Evolutionary conservation across 768 basidiomycete species (phyloP), one percentile per base, ranked within the genome.

Genomic region (Tephrocybe sp.): DNA sequence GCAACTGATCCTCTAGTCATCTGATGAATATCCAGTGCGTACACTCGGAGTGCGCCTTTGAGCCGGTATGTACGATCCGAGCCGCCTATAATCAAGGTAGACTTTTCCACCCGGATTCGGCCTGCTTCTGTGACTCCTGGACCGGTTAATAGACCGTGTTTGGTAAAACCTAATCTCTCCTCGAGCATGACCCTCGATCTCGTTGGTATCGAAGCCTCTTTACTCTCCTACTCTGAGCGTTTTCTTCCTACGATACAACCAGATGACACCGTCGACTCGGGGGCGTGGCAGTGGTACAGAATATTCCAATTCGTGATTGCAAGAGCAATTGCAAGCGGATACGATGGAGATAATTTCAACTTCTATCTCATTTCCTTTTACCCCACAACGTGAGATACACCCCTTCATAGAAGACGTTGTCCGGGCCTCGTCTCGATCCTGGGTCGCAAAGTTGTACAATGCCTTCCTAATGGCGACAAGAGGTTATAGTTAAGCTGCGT

Each of bases 161-260:
- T 45, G 15, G 8, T 38, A 25, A 30, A 50, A 40, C 47, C 15
- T 24, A 44, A 40, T 52, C 29, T 40, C 31, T 10, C 45, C 50
- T 50, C 50, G 48, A 57, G 38, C 15, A 22, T 21, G 19, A 15
- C 29, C 27, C 33, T 45, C 33, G 38, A 52, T 44, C 48, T 12
- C 29, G 25, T 6, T 43, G 30, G 40, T 39, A 46, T 38, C 52
- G 8, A 21, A 15, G 11, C 30, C 21, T 12, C 24, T 42, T 36
- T 30, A 36, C 38, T 30, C 22, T 37, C 22, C 36, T 34, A 30
- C 37, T 54, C 52, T 43, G 37, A 50, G 55, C 12, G n/a, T 27
- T 12, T 56, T 45, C 42, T 58, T 56, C 57, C 57, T 58, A 56
- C 57, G 49, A 27, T 58, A 38, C 21, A 25, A 25, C 44, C 27